phyloP scores from a whole-genome alignment of 192 early-diverging fungal genomes.

The Entomortierella parvispora region DNA sequence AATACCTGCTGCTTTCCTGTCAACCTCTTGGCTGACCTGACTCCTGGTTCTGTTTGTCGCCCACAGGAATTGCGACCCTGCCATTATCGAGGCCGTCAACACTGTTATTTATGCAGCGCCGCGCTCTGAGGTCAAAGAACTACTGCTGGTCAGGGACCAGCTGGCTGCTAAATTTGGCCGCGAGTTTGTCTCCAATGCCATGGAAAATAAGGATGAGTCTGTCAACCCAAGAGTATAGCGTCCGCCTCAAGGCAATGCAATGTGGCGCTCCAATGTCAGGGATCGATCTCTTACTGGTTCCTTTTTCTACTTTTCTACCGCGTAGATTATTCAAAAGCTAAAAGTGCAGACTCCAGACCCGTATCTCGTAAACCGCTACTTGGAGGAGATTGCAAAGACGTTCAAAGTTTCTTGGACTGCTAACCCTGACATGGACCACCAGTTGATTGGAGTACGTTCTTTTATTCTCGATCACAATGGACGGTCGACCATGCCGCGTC shows the following conservation, averaged over 20 bases:
- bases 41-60: background rate
- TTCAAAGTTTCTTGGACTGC: conserved; percentile 81
- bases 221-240: conserved; percentile 77
- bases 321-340: conserved; percentile 84
- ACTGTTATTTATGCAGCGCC: conserved; percentile 94
- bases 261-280: background rate
- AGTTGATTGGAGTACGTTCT: conserved; percentile 43
- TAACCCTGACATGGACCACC: conserved; percentile 54
- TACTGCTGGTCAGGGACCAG: conserved; percentile 78
- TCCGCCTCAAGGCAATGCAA: background rate
- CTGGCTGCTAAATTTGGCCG: conserved; percentile 85
- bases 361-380: conserved; percentile 83
- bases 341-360: conserved; percentile 80
- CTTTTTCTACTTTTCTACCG: background rate
- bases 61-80: conserved; percentile 76
- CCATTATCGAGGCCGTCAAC: conserved; percentile 87
- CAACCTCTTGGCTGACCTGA: background rate
- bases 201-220: conserved; percentile 77
- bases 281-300: background rate
- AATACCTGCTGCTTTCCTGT: background rate
- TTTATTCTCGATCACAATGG: background rate
- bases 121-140: conserved; percentile 86
- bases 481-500: background rate
- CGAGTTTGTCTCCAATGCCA: conserved; percentile 78
- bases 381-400: conserved; percentile 88